phyloP scores from a whole-genome alignment of 768 basidiomycete species.

The Tulasnella sp. region DNA sequence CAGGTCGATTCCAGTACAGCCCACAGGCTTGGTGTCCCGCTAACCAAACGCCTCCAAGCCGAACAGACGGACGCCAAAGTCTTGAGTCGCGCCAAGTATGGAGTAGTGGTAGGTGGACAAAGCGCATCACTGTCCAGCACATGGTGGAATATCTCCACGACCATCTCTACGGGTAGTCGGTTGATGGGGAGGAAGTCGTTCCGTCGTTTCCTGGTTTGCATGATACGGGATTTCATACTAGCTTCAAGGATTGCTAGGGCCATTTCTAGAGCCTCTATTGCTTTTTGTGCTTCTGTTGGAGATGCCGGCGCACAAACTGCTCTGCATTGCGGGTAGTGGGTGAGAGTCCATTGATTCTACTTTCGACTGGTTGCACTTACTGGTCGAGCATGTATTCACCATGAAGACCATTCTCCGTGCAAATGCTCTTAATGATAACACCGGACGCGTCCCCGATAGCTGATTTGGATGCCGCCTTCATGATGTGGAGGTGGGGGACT shows the following conservation, averaged over 20 bases:
- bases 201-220: not conserved
- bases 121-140: not conserved
- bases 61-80: not conserved
- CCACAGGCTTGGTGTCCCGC: not conserved
- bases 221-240: not conserved
- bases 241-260: not conserved
- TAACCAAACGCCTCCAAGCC: not conserved
- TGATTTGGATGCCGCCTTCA: not conserved
- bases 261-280: not conserved
- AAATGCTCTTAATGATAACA: not conserved
- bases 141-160: not conserved
- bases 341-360: not conserved
- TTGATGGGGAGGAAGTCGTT: not conserved
- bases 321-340: not conserved
- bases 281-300: not conserved
- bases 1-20: not conserved
- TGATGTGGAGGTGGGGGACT: not conserved
- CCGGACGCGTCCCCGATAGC: not conserved
- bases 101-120: not conserved
- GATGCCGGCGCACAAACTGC: not conserved
- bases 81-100: not conserved
- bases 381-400: not conserved
- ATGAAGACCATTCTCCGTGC: not conserved
- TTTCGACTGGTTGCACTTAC: not conserved
- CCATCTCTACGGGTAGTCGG: not conserved